Evolutionary conservation across 2,329 filamentous ascomycete genomes (phyloP), one percentile per base, ranked within the genome.

Genomic region (Aureobasidium sp.): DNA sequence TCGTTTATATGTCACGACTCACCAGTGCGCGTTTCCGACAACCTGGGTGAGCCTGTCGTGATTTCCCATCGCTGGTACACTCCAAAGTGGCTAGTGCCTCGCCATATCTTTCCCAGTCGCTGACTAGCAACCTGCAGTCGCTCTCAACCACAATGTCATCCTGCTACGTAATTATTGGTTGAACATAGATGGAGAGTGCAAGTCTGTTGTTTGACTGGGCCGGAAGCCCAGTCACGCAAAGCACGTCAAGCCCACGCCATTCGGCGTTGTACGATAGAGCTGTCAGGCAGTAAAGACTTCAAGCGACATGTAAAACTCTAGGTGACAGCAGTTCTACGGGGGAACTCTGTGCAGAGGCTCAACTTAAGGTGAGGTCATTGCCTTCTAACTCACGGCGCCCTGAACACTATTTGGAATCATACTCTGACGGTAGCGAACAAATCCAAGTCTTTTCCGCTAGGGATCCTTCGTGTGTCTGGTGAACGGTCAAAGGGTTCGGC

Each of bases 311-410:
- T 29, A n/a, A 29, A 58, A 58, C 25, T 39, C n/a, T 48, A 20
- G 41, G 20, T 58, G 55, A 58, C 55, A 58, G 42, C 41, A 58
- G 55, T 37, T 17, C 31, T 17, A 27, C 20, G 11, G 37, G 31
- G 5, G 15, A 47, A 45, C 9, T 7, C 25, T 20, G 11, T 57
- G 39, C n/a, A 36, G 36, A 42, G 25, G 52, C 37, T 55, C 42
- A 47, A 58, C 15, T 47, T 60, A 60, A 60, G 45, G 57, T 60
- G 41, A 45, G 57, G 57, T 60, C 45, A 60, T 41, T 44, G 57
- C 55, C 44, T n/a, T 51, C 20, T 22, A 41, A 51, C 44, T 60
- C 36, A 25, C 57, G 57, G 57, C 45, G 34, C 27, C 31, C 14
- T 17, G 25, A 60, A 60, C 45, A 60, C 45, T 60, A 60, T 60